phyloP scores from a whole-genome alignment of 768 basidiomycete species.

The Phanerochaete sordida region DNA sequence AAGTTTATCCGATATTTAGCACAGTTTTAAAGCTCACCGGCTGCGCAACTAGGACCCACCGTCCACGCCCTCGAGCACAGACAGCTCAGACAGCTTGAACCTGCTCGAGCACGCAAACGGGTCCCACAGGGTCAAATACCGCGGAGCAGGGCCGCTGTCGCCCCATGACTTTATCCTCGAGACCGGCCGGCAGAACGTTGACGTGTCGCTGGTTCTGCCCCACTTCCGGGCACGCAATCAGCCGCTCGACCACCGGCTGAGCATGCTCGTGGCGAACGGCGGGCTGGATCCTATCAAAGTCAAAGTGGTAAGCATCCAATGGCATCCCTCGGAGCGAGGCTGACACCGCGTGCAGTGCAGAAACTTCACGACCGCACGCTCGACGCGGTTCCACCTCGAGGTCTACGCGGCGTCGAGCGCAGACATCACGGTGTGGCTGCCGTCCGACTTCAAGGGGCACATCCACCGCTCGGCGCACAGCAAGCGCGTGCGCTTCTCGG shows the following conservation, averaged over 20 bases:
- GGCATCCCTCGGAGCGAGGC: background rate
- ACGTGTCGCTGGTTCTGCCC: slow-evolving; percentile 66
- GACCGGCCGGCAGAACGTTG: slow-evolving; percentile 43
- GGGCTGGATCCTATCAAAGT: slow-evolving; percentile 52
- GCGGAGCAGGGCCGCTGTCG: slow-evolving; percentile 40
- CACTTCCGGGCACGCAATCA: slow-evolving; percentile 77
- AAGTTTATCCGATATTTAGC: background rate
- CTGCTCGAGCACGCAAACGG: slow-evolving; percentile 33
- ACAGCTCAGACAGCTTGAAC: no score
- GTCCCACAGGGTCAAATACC: slow-evolving; percentile 64
- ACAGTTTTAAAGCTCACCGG: slow-evolving; percentile 2
- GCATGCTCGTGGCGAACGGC: slow-evolving; percentile 59
- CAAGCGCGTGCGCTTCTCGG: slow-evolving; percentile 47
- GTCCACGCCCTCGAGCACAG: slow-evolving; percentile 20
- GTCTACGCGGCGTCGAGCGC: slow-evolving; percentile 54
- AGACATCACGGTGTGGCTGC: slow-evolving; percentile 72
- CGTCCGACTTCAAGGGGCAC: slow-evolving; percentile 73
- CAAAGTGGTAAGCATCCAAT: slow-evolving; percentile 63
- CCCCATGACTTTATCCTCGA: slow-evolving; percentile 65
- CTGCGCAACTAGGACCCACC: slow-evolving; percentile 15
- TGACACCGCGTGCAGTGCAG: slow-evolving; percentile 19
- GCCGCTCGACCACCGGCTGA: slow-evolving; percentile 67
- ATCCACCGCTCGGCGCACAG: slow-evolving; percentile 46
- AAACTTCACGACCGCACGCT: slow-evolving; percentile 27
- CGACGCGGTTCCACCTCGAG: slow-evolving; percentile 46